These are phyloP conservation scores for Carex kokanica DNA, from an alignment of 176 grass and related monocot genomes.

Conservation along the genomic window DNA sequence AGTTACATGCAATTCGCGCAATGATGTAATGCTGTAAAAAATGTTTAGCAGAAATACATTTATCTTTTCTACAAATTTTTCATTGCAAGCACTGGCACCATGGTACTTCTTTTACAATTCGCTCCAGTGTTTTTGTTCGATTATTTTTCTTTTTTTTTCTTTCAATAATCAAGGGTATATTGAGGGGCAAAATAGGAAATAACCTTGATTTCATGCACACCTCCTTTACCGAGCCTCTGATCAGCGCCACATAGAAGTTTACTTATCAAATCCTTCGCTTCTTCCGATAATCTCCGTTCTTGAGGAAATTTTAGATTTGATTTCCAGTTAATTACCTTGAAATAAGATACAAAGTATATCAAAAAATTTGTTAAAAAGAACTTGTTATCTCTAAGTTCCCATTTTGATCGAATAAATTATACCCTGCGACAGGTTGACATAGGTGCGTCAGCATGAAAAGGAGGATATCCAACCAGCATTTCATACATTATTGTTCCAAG, in stretches of 20 bases:
- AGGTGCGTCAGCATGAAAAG: slow-evolving; percentile 71
- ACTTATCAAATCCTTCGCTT: slow-evolving; percentile 41
- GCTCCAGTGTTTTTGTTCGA: neutral
- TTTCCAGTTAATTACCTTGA: slow-evolving; percentile 53
- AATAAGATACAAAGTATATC: neutral
- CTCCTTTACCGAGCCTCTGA: slow-evolving; percentile 39
- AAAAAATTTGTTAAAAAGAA: neutral
- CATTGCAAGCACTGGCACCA: neutral
- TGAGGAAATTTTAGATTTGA: slow-evolving; percentile 50
- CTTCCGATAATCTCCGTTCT: slow-evolving; percentile 32
- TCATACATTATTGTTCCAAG: slow-evolving; percentile 88
- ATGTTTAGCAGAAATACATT: neutral
- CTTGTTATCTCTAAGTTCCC: neutral
- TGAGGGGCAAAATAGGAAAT: slow-evolving; percentile 1
- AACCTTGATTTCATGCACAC: slow-evolving; percentile 44
- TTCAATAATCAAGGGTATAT: slow-evolving; percentile 9
- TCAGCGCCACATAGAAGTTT: slow-evolving; percentile 41
- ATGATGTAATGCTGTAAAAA: neutral
- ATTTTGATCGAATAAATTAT: neutral
- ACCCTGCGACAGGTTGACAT: slow-evolving; percentile 77
- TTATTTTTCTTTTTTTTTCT: neutral
- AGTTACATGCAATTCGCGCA: neutral
- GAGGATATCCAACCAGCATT: slow-evolving; percentile 79
- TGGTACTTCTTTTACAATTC: neutral
- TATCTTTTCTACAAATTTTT: neutral